Evolutionary conservation across 441 rosid species (phyloP), one percentile per base, ranked within the genome.

Genomic region (Capsella rubella): DNA sequence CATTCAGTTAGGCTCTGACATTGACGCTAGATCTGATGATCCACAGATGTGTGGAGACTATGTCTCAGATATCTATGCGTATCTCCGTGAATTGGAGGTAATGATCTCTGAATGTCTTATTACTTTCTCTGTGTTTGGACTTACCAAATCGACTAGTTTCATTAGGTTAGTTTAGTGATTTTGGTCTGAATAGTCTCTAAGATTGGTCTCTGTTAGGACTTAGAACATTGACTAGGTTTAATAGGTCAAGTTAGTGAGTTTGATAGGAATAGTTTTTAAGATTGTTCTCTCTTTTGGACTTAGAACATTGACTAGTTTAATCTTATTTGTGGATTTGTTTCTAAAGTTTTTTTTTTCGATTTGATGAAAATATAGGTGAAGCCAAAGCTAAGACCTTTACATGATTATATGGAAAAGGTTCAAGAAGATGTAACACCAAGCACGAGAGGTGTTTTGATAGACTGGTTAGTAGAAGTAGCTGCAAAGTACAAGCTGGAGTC

Each of bases 391-490:
- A 84, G 89, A 64, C 90, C 97, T 1, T 55, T 76, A 16, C 82
- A 86, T 29, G 86, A 88, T 80, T 92, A 92, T 69, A 81, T 90
- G 0, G 94, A 90, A 57, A 85, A 65, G 74, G 86, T 92, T 32
- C 96, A 90, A 52, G 80, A 67, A 28, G 91, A 90, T 80, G 58
- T 88, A 15, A 85, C 76, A 13, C 81, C 87, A 0, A 88, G 78
- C 46, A 86, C 88, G 96, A 80, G 92, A 81, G 94, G 88, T 58
- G 76, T 92, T 28, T 51, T 90, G 67, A 87, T 88, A 21, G 96
- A 92, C 73, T 90, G 96, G 96, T 76, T 92, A 73, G 95, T 88
- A 35, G 91, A 87, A 58, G 96, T 92, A 65, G 86, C 92, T 3
- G 92, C 84, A 53, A 96, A 88, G 27, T 86, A 85, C 80, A 88